phyloP scores from a whole-genome alignment of 805 yeast genomes.

The Yamadazyma insecticola region DNA sequence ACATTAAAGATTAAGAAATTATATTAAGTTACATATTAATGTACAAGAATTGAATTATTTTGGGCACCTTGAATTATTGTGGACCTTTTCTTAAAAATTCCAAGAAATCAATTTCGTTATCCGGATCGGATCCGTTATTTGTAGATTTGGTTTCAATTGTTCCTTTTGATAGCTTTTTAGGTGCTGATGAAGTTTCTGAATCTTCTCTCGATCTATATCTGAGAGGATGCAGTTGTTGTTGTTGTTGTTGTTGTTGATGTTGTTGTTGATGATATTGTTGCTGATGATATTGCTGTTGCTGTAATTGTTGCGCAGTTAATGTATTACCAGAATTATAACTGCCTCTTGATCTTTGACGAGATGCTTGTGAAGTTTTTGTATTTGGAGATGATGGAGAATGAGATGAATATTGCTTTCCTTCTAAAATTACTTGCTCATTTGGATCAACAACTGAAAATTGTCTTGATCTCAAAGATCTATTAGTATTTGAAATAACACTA shows the following conservation, averaged over 20 bases:
- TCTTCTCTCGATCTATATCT: too few species aligned
- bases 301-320: slow-evolving; percentile 1
- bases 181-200: slow-evolving; percentile 11
- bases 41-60: slow-evolving; percentile 1
- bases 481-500: slow-evolving; percentile 3
- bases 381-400: slow-evolving; percentile 6
- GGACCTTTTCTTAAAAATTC: slow-evolving; percentile 45
- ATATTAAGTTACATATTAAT: background rate
- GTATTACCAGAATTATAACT: slow-evolving; percentile 13
- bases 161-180: slow-evolving; percentile 7
- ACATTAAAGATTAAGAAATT: too few species aligned
- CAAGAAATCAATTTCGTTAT: slow-evolving; percentile 41
- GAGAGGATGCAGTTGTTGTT: slow-evolving; percentile 12
- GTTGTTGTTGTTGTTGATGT: slow-evolving; percentile 6
- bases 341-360: slow-evolving; percentile 6
- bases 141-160: slow-evolving; percentile 6
- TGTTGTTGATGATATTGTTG: slow-evolving; percentile 8
- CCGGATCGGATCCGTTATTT: slow-evolving; percentile 14
- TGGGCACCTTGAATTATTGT: slow-evolving; percentile 2
- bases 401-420: slow-evolving; percentile 11
- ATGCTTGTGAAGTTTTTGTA: background rate
- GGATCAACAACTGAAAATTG: slow-evolving; percentile 16
- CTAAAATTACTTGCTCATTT: slow-evolving; percentile 13
- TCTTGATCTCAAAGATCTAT: slow-evolving; percentile 12
- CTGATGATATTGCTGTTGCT: slow-evolving; percentile 10